A percentile compares a stretch with the other conserved stretches of the same genome.
Conservation (phyloP, 192 early-diverging fungal genomes). For the Phycomyces blakesleeanus region DNA sequence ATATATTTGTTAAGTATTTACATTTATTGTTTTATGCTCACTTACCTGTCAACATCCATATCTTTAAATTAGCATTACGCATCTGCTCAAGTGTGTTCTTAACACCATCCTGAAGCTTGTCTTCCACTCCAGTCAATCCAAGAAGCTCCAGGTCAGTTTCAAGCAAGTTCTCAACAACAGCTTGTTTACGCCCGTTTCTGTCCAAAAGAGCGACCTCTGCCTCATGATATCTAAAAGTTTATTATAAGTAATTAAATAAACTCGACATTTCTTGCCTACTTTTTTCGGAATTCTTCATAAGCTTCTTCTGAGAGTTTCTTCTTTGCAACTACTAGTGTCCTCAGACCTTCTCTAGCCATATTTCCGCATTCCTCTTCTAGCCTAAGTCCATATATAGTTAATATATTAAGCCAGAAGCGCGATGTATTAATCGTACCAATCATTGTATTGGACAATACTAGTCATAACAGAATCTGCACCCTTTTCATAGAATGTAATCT, state of each 20-base stretch:
- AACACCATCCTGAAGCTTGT: constrained; percentile 93
- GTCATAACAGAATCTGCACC: constrained; percentile 92
- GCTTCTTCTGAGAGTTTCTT: constrained; percentile 76
- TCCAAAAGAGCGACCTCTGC: constrained; percentile 72
- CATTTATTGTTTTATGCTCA: not conserved
- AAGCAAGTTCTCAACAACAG: constrained; percentile 61
- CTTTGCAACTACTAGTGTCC: constrained; percentile 92
- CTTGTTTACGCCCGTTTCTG: constrained; percentile 66
- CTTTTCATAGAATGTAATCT: constrained; percentile 90
- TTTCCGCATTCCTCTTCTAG: constrained; percentile 96
- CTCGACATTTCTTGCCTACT: constrained; percentile 21
- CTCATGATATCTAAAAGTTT: constrained; percentile 47
- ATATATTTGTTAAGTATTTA: not conserved
- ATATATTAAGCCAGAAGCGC: not conserved
- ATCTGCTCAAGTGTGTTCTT: constrained; percentile 84
- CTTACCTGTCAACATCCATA: constrained; percentile 94
- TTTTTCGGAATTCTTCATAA: constrained; percentile 61
- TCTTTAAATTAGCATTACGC: constrained; percentile 88
- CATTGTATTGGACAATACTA: constrained; percentile 85
- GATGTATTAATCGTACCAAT: constrained; percentile 54
- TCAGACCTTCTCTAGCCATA: constrained; percentile 93
- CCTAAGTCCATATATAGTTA: constrained; percentile 4
- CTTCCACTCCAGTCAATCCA: constrained; percentile 94
- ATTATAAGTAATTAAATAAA: not conserved
- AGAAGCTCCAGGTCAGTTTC: constrained; percentile 88